Conservation (phyloP, 129 eudicot species). For the Smallanthus sonchifolius region DNA sequence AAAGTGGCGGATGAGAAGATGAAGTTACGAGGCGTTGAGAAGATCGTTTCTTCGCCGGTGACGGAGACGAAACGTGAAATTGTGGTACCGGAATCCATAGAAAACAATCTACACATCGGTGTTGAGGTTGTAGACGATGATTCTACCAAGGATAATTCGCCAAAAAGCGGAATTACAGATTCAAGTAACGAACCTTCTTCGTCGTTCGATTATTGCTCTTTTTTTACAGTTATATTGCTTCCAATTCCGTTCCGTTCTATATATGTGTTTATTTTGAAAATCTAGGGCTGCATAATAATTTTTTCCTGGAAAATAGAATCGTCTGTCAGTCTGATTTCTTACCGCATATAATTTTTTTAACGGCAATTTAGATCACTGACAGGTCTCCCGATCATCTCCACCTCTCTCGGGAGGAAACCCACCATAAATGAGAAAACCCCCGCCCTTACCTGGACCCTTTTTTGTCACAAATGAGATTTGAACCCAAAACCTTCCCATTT, state of each 20-base stretch:
- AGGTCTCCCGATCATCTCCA: too few species aligned
- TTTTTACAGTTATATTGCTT: not conserved
- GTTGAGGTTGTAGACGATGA: conserved; percentile 43
- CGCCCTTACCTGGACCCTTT: too few species aligned
- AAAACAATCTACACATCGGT: not conserved
- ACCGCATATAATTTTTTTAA: too few species aligned
- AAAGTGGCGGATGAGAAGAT: conserved; percentile 35
- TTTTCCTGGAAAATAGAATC: not conserved
- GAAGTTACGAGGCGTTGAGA: not conserved
- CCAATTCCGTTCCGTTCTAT: too few species aligned
- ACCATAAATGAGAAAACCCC: too few species aligned
- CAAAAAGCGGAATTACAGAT: conserved; percentile 51
- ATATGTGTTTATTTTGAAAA: not conserved
- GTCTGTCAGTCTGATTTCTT: not conserved
- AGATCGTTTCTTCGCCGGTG: conserved; percentile 8
- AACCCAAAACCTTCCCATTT: too few species aligned
- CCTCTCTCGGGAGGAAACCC: too few species aligned
- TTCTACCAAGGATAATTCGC: conserved; percentile 32
- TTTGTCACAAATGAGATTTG: too few species aligned
- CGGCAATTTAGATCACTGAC: too few species aligned
- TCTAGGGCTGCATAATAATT: too few species aligned
- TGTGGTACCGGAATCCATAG: conserved; percentile 6
- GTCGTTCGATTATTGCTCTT: not conserved
- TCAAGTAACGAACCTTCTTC: conserved; percentile 39
- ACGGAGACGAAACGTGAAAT: conserved; percentile 13